Evolutionary conservation across 441 rosid species (phyloP).

Genomic region (Jatropha multifida): DNA sequence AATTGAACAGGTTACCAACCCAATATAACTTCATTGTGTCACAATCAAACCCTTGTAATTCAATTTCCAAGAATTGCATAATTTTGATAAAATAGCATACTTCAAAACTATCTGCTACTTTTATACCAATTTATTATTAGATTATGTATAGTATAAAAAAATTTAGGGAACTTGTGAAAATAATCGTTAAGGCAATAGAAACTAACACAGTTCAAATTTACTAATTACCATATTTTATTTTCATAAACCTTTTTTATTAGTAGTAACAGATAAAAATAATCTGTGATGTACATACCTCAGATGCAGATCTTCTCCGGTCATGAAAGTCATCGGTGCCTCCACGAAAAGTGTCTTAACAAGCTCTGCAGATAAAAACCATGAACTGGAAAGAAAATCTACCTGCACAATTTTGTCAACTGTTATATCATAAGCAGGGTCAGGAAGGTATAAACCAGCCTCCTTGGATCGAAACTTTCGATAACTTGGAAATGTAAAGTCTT

Average conservation of each 20-base stretch:
- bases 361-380: slow-evolving; percentile 94
- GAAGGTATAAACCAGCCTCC: slow-evolving; percentile 93
- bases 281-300: slow-evolving; percentile 51
- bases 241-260: neutral
- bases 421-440: slow-evolving; percentile 95
- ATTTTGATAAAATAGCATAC: slow-evolving; percentile 3
- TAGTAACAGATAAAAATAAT: neutral
- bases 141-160: neutral
- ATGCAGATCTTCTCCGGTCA: slow-evolving; percentile 98
- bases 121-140: too few relatives aligned
- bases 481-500: slow-evolving; percentile 91
- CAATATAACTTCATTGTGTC: slow-evolving; percentile 22
- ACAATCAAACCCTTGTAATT: slow-evolving; percentile 14
- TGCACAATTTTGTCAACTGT: slow-evolving; percentile 72
- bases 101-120: neutral
- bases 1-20: slow-evolving; percentile 39
- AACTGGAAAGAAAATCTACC: slow-evolving; percentile 97
- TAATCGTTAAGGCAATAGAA: neutral
- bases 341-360: slow-evolving; percentile 84
- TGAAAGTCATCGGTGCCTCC: slow-evolving; percentile 85
- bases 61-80: neutral
- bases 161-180: neutral
- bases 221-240: neutral
- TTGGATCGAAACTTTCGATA: slow-evolving; percentile 84
- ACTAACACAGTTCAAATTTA: neutral